phyloP scores from a whole-genome alignment of 208 protist genomes.

The Angomonas deanei region DNA sequence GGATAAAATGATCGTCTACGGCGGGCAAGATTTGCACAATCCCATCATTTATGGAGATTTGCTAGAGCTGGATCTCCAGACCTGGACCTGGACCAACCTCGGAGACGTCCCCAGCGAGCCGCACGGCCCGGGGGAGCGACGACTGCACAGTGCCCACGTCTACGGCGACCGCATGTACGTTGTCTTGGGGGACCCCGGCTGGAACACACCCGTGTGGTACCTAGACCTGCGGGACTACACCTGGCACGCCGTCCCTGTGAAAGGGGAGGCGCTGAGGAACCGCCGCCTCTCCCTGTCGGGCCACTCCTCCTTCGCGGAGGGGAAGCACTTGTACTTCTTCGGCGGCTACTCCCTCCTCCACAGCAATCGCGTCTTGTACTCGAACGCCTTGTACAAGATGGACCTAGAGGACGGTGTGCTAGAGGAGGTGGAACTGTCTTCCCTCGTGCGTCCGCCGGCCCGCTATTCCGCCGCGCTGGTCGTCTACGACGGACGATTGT shows the following conservation, averaged over 20 bases:
- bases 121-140: slow-evolving; percentile 61
- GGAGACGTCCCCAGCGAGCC: slow-evolving; percentile 39
- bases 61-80: slow-evolving; percentile 56
- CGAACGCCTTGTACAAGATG: slow-evolving; percentile 47
- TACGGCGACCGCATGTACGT: slow-evolving; percentile 73
- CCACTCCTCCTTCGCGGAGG: slow-evolving; percentile 47
- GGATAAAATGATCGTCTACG: slow-evolving; percentile 86
- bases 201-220: slow-evolving; percentile 42
- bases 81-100: slow-evolving; percentile 60
- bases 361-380: slow-evolving; percentile 16
- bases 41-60: slow-evolving; percentile 50
- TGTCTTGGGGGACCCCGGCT: slow-evolving; percentile 43
- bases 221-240: slow-evolving; percentile 40
- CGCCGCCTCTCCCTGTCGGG: slow-evolving; percentile 25
- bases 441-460: slow-evolving; percentile 11
- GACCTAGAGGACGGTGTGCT: slow-evolving; percentile 36
- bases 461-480: slow-evolving; percentile 61
- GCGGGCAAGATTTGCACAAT: slow-evolving; percentile 52
- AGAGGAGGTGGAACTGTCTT: background rate
- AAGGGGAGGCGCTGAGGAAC: background rate
- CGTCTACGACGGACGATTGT: slow-evolving; percentile 33
- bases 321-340: slow-evolving; percentile 57
- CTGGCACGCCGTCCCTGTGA: slow-evolving; percentile 41
- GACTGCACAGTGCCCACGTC: slow-evolving; percentile 66
- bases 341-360: slow-evolving; percentile 27